Conservation (phyloP, 176 grass and related monocot genomes). For the Carex littledalei region DNA sequence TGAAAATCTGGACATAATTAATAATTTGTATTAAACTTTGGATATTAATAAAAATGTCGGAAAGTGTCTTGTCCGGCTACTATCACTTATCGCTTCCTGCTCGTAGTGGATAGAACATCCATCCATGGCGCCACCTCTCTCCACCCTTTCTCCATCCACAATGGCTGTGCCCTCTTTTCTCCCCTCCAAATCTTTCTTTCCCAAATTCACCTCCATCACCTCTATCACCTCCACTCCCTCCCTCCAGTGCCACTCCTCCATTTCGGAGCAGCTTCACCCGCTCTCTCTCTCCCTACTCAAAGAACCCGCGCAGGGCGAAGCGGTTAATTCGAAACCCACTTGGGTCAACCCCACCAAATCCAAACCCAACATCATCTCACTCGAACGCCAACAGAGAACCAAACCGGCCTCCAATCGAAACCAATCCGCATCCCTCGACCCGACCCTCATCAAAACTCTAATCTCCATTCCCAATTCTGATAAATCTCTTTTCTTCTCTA, state of each 20-base stretch:
- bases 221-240: constrained; percentile 9
- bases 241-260: constrained; percentile 34
- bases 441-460: constrained; percentile 39
- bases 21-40: too few species aligned
- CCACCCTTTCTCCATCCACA: constrained; percentile 29
- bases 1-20: too few species aligned
- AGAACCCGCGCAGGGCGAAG: constrained; percentile 15
- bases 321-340: constrained; percentile 37
- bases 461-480: constrained; percentile 37
- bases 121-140: constrained; percentile 34
- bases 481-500: constrained; percentile 31
- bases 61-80: background rate
- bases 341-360: constrained; percentile 79
- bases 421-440: constrained; percentile 27
- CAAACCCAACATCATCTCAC: constrained; percentile 63
- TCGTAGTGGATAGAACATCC: background rate
- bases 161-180: constrained; percentile 6
- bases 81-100: background rate
- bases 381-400: constrained; percentile 53
- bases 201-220: constrained; percentile 19
- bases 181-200: constrained; percentile 11
- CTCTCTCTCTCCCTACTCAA: constrained; percentile 63
- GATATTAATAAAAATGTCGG: too few species aligned
- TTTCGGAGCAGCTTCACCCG: constrained; percentile 66
- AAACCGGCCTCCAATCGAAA: constrained; percentile 22